A percentile compares a stretch with the other conserved stretches of the same genome.
Evolutionary conservation across 495 filamentous ascomycete genomes (phyloP).

Genomic region (Lasiosphaeria ovina): DNA sequence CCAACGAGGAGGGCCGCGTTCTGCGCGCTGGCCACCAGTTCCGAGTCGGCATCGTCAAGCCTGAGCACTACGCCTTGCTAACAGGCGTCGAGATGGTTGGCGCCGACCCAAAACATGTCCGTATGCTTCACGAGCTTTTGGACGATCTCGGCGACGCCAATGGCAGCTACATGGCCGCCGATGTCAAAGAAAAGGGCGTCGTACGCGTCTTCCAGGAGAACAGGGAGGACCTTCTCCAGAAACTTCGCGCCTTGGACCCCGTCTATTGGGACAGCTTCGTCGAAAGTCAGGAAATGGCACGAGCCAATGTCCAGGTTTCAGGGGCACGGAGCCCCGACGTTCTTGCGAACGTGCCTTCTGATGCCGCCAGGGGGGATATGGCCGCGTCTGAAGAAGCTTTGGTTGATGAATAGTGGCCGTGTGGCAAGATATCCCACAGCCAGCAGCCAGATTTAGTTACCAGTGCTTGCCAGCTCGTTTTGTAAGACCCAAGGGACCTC

Average conservation of each 20-base stretch:
- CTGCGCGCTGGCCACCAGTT: slow-evolving; percentile 82
- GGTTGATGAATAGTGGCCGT: too few species aligned
- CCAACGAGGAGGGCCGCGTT: slow-evolving; percentile 85
- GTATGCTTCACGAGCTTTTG: slow-evolving; percentile 57
- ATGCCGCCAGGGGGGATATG: too few species aligned
- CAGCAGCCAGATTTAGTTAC: too few species aligned
- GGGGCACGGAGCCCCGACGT: too few species aligned
- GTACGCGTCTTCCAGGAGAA: slow-evolving; percentile 60
- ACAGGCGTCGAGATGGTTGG: slow-evolving; percentile 47
- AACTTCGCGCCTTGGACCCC: slow-evolving; percentile 55
- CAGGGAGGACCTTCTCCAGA: slow-evolving; percentile 47
- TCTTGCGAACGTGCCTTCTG: too few species aligned
- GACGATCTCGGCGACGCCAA: slow-evolving; percentile 53
- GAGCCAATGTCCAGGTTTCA: slow-evolving; percentile 47
- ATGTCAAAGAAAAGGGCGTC: slow-evolving; percentile 53
- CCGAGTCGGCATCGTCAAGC: slow-evolving; percentile 55
- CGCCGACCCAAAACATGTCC: slow-evolving; percentile 53
- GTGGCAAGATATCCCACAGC: too few species aligned
- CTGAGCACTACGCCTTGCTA: slow-evolving; percentile 45
- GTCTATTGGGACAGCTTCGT: slow-evolving; percentile 63
- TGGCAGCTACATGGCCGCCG: slow-evolving; percentile 56
- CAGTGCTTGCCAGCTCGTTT: too few species aligned
- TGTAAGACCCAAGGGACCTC: too few species aligned
- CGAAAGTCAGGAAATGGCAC: slow-evolving; percentile 64
- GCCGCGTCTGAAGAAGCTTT: too few species aligned